Percentiles rank a stretch among this genome's conserved stretches.
Conservation (phyloP, 768 basidiomycete species). For the Pisolithus albus region DNA sequence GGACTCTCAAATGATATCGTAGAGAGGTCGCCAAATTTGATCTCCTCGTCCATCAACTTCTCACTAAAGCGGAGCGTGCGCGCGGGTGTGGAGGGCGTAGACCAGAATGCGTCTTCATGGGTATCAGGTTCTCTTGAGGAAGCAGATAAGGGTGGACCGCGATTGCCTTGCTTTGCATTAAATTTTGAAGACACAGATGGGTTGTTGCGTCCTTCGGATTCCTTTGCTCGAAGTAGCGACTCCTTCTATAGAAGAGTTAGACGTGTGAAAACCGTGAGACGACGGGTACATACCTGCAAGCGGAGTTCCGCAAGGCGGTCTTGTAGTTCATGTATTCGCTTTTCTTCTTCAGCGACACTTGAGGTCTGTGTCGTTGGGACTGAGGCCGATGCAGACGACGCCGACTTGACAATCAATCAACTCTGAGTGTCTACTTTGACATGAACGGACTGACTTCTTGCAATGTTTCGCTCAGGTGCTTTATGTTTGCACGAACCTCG, state of each 20-base stretch:
- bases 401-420: constrained; percentile 10
- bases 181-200: constrained; percentile 9
- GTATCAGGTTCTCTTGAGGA: constrained; percentile 21
- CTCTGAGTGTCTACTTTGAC: not conserved
- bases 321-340: constrained; percentile 37
- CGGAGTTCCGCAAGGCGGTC: constrained; percentile 35
- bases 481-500: constrained; percentile 31
- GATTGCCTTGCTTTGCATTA: not conserved
- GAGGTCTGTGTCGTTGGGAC: constrained; percentile 22
- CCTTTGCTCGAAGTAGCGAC: constrained; percentile 17
- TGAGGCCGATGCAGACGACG: constrained; percentile 7
- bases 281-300: constrained; percentile 27
- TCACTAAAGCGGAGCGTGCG: constrained; percentile 60
- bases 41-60: constrained; percentile 55
- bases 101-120: constrained; percentile 59
- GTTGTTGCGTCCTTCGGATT: constrained; percentile 6
- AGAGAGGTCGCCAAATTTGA: constrained; percentile 49
- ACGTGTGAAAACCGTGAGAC: not conserved
- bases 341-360: constrained; percentile 35
- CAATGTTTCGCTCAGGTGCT: constrained; percentile 27
- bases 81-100: constrained; percentile 45
- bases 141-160: constrained; percentile 13
- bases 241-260: constrained; percentile 21
- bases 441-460: constrained; percentile 32
- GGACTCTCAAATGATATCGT: constrained; percentile 41